Percentiles rank a stretch among this genome's conserved stretches.
phyloP scores from a whole-genome alignment of 192 early-diverging fungal genomes.

The Neocallimastix lanati region DNA sequence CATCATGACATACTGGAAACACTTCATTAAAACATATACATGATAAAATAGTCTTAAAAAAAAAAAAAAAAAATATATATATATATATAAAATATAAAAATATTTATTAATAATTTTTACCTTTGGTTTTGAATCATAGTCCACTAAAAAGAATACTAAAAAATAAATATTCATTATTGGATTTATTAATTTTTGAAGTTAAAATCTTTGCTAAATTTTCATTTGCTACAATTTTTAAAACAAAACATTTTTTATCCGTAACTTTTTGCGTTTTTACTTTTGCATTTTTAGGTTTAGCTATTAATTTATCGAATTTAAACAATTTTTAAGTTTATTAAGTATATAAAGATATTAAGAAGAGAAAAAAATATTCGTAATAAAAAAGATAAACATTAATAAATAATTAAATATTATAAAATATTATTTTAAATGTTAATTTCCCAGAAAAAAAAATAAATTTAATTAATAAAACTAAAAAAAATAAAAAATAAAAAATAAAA shows the following conservation, averaged over 20 bases:
- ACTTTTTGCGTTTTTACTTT: not conserved
- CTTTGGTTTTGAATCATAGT: not conserved
- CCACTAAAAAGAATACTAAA: not conserved
- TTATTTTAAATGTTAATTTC: no score
- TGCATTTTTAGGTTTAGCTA: not conserved
- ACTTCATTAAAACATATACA: constrained; percentile 53
- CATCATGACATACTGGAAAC: constrained; percentile 67
- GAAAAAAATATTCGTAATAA: no score
- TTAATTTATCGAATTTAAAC: no score
- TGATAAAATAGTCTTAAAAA: constrained; percentile 27
- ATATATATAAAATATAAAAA: no score
- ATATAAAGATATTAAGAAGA: no score
- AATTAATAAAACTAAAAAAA: no score
- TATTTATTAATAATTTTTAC: not conserved
- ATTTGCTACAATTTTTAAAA: not conserved
- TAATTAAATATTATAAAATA: no score
- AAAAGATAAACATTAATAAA: no score
- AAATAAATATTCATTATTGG: not conserved
- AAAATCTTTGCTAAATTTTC: not conserved
- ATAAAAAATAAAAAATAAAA: no score
- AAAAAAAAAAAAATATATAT: no score
- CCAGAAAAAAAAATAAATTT: no score
- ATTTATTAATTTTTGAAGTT: not conserved
- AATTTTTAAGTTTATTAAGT: no score
- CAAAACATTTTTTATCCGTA: not conserved